Evolutionary conservation across 805 yeast genomes (phyloP).

Genomic region (Kregervanrija pseudodelftensis): DNA sequence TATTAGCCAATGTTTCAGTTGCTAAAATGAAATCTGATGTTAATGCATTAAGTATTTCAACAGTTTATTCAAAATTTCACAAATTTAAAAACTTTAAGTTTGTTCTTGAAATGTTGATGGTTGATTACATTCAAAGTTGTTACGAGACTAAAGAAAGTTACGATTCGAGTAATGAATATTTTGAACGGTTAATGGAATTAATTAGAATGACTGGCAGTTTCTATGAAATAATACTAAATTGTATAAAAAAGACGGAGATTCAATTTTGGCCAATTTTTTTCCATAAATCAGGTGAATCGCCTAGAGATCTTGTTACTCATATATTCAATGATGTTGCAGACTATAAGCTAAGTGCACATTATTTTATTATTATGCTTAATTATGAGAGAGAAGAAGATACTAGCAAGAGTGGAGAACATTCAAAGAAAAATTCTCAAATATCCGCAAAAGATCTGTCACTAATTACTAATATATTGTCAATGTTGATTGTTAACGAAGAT

Average conservation of each 20-base stretch:
- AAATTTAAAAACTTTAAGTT: constrained; percentile 38
- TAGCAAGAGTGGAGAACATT: constrained; percentile 1
- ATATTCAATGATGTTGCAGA: constrained; percentile 30
- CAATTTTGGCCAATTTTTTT: constrained; percentile 46
- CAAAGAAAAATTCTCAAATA: background rate
- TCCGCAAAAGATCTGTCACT: constrained; percentile 31
- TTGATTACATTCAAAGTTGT: constrained; percentile 28
- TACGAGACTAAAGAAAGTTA: constrained; percentile 25
- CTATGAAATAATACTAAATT: constrained; percentile 38
- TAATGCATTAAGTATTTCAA: constrained; percentile 21
- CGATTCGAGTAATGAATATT: constrained; percentile 21
- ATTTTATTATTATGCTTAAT: constrained; percentile 44
- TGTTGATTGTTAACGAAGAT: constrained; percentile 32
- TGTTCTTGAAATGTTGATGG: constrained; percentile 43
- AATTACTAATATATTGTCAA: constrained; percentile 36
- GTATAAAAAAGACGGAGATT: constrained; percentile 48
- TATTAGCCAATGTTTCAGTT: constrained; percentile 22
- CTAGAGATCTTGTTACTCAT: constrained; percentile 36
- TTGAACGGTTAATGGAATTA: constrained; percentile 25
- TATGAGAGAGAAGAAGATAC: constrained; percentile 29
- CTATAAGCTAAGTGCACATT: constrained; percentile 45
- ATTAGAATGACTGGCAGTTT: constrained; percentile 26
- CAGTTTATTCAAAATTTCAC: constrained; percentile 31
- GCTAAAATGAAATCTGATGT: constrained; percentile 11
- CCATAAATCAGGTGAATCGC: constrained; percentile 32